Evolutionary conservation across 352 stramenopile species (phyloP).

Genomic region (Thraustotheca clavata): DNA sequence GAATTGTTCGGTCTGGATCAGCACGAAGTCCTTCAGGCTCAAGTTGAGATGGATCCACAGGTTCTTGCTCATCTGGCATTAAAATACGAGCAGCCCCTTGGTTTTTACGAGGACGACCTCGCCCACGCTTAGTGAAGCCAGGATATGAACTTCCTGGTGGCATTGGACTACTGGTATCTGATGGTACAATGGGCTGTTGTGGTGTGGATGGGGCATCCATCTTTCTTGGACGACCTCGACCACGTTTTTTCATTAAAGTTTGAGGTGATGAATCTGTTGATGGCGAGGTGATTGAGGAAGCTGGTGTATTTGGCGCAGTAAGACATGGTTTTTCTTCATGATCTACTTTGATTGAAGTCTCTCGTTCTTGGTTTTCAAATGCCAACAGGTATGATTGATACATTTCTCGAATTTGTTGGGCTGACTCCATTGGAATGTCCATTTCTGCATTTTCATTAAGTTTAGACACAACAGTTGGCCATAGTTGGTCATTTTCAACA

Average conservation of each 20-base stretch:
- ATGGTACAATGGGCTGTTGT: not conserved
- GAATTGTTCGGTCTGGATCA: conserved; percentile 34
- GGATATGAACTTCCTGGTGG: conserved; percentile 5
- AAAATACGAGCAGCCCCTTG: not conserved
- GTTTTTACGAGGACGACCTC: conserved; percentile 10
- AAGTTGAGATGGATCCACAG: conserved; percentile 22
- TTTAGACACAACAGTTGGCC: conserved; percentile 23
- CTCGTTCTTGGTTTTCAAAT: conserved; percentile 16
- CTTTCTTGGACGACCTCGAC: conserved; percentile 10
- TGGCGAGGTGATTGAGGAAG: not conserved
- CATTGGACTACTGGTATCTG: not conserved
- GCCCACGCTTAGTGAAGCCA: conserved; percentile 15
- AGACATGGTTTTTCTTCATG: not conserved
- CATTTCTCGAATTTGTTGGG: not conserved
- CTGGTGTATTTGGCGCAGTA: not conserved
- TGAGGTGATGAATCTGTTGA: not conserved
- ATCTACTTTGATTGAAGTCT: not conserved
- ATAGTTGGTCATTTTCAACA: conserved; percentile 9
- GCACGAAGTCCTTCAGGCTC: conserved; percentile 44
- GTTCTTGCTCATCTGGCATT: not conserved
- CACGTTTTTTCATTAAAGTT: conserved; percentile 8
- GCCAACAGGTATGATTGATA: conserved; percentile 8
- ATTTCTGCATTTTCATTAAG: conserved; percentile 1
- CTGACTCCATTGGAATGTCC: not conserved
- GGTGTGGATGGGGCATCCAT: not conserved